A percentile compares a stretch with the other conserved stretches of the same genome.
phyloP scores from a whole-genome alignment of 805 yeast species.

The Yarrowia keelungensis region DNA sequence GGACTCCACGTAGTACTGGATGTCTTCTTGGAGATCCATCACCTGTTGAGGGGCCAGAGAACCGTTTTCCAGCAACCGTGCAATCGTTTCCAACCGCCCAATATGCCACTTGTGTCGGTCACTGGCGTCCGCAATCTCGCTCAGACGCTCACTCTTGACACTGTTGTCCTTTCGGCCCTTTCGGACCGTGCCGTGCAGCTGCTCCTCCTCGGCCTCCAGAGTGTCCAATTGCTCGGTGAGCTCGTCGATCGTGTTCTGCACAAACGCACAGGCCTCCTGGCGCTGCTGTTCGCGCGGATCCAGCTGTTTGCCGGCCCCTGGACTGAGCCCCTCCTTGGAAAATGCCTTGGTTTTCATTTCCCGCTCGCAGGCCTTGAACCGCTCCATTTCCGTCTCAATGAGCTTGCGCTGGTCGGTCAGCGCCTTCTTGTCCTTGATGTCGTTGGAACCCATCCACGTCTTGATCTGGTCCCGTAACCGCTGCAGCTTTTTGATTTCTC shows the following conservation, averaged over 20 bases:
- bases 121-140: constrained; percentile 65
- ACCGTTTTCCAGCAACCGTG: constrained; percentile 80
- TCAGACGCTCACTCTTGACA: constrained; percentile 62
- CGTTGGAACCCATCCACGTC: constrained; percentile 90
- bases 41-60: constrained; percentile 78
- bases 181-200: constrained; percentile 58
- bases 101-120: constrained; percentile 84
- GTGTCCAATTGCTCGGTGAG: constrained; percentile 80
- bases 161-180: constrained; percentile 64
- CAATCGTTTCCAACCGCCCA: constrained; percentile 74
- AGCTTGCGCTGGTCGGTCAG: constrained; percentile 75
- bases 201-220: constrained; percentile 73
- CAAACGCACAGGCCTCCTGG: constrained; percentile 71
- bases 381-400: constrained; percentile 81
- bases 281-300: constrained; percentile 86
- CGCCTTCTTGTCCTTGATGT: constrained; percentile 86
- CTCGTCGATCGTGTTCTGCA: constrained; percentile 77
- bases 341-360: constrained; percentile 93
- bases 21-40: constrained; percentile 82
- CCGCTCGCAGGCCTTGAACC: constrained; percentile 93
- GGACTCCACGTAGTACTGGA: constrained; percentile 89
- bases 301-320: constrained; percentile 59
- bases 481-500: constrained; percentile 93
- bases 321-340: constrained; percentile 86
- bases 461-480: constrained; percentile 94